Evolutionary conservation across 2,329 filamentous ascomycete species (phyloP), one percentile per base, ranked within the genome.

Genomic region (Aureobasidium sp.): DNA sequence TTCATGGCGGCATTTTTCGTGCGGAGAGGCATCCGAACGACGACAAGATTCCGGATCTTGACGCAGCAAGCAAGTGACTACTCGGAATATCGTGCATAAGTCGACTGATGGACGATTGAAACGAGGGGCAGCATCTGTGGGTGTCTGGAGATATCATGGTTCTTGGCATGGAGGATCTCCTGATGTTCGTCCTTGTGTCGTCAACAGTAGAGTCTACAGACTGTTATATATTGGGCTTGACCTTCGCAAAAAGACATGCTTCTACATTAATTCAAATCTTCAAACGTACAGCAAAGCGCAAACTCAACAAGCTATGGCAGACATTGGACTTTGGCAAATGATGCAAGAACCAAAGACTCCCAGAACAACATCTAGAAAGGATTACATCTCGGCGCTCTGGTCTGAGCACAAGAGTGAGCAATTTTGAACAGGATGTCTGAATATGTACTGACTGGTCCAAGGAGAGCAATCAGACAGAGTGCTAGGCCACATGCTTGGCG

Each of bases 31-130:
- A 55, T 6, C 13, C 13, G 41, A 39, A 27, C 20, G 13, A 12
- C 37, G 43, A 43, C 52, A 37, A 43, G 13, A 29, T 34, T 43
- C 41, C n/a, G 15, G 17, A 20, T 32, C 53, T 24, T 34, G 53
- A 57, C 29, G 53, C 39, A 57, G n/a, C 39, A 57, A 44, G 53
- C 53, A 34, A 36, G 39, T 57, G 53, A 57, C 36, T 6, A 4
- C n/a, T 46, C 53, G 53, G 27, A n/a, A 32, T 46, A 39, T 57
- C n/a, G 39, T 57, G 53, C 53, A 57, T 57, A 57, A 39, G n/a
- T 55, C 52, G 36, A 55, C 24, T 55, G 52, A 43, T 36, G 27
- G 51, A 24, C n/a, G 51, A 27, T 41, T 24, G 13, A 24, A 44
- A 24, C 39, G 53, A 44, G 26, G 39, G 27, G 53, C 36, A 34